Conservation (phyloP, 495 filamentous ascomycete genomes). For the Xylaria intraflava region DNA sequence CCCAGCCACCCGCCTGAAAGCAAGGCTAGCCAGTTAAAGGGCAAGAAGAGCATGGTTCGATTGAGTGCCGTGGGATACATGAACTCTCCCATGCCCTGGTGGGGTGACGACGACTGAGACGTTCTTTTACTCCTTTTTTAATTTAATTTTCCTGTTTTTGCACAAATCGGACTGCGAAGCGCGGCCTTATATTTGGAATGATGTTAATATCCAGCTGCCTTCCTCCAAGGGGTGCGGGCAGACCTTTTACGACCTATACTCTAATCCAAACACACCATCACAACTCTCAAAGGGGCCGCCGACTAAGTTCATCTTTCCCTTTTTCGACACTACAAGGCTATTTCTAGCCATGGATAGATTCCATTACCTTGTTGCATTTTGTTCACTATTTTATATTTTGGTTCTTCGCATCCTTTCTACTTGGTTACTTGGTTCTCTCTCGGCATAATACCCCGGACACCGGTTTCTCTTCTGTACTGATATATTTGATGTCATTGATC, state of each 20-base stretch:
- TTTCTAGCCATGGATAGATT: not conserved
- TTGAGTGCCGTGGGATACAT: constrained; percentile 41
- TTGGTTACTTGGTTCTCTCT: not conserved
- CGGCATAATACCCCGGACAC: not conserved
- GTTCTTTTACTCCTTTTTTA: no score
- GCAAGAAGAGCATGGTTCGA: constrained; percentile 38
- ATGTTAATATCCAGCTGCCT: no score
- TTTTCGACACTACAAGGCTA: not conserved
- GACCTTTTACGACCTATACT: no score
- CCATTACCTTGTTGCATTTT: not conserved
- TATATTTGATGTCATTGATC: not conserved
- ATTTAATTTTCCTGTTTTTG: no score
- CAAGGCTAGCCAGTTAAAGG: constrained; percentile 23
- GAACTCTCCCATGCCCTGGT: constrained; percentile 34
- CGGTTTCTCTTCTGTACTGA: not conserved
- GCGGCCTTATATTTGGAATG: not conserved
- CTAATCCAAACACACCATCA: no score
- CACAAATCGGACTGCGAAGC: not conserved
- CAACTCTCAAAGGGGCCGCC: not conserved
- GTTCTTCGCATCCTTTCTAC: no score
- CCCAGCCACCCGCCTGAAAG: not conserved
- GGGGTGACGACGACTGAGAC: constrained; percentile 36
- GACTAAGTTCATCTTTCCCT: not conserved
- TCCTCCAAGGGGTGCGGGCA: no score
- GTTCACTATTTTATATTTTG: not conserved